Evolutionary conservation across 306 rosid genomes (phyloP).

Genomic region (Dalbergia oliveri): DNA sequence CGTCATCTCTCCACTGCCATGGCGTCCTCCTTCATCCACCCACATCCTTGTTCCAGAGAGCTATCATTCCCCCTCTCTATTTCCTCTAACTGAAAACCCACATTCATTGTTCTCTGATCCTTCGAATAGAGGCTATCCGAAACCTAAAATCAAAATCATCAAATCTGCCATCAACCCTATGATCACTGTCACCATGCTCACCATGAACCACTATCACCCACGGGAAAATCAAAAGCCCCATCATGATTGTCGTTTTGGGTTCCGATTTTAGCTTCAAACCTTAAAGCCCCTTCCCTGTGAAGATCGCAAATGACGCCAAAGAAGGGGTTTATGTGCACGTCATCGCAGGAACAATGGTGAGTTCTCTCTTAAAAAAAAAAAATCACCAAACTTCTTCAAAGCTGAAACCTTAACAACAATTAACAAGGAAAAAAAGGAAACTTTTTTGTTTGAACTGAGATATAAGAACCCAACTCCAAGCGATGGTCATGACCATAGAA

Average conservation of each 20-base stretch:
- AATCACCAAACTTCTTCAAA: no score
- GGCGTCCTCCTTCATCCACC: no score
- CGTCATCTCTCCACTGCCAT: no score
- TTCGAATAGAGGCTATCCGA: no score
- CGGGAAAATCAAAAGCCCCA: slow-evolving; percentile 40
- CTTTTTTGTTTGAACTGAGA: no score
- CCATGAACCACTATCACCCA: slow-evolving; percentile 40
- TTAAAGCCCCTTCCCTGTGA: slow-evolving; percentile 36
- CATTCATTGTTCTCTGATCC: no score
- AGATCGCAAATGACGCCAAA: slow-evolving; percentile 52
- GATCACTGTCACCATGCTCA: slow-evolving; percentile 43
- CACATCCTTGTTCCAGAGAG: no score
- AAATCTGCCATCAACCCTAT: slow-evolving; percentile 51
- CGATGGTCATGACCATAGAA: no score
- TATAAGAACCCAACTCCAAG: no score
- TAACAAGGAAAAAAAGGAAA: no score
- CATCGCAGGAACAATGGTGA: slow-evolving; percentile 30
- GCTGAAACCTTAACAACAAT: no score
- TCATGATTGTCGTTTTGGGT: slow-evolving; percentile 35
- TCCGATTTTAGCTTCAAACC: slow-evolving; percentile 45
- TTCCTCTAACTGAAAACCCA: slow-evolving; percentile 71
- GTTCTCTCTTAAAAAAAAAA: background rate
- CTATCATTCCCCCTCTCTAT: slow-evolving; percentile 60
- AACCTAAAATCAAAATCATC: no score
- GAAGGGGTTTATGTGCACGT: slow-evolving; percentile 52